Base-by-base conservation (phyloP, 2,329 filamentous ascomycete genomes). In the Aspergillus chevalieri region DNA sequence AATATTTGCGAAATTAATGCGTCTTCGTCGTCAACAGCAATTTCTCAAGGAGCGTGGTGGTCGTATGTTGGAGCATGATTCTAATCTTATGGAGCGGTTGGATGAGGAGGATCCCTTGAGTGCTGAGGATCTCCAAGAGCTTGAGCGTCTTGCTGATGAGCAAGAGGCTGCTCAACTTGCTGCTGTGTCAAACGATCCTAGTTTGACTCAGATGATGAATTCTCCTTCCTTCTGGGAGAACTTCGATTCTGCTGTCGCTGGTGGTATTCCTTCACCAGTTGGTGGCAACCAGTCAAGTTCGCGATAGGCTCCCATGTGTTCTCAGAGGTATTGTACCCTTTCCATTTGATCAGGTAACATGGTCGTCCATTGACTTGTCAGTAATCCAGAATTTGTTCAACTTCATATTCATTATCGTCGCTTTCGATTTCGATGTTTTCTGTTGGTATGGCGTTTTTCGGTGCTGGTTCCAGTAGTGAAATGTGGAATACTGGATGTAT, bases 211-310 rank as follows among this genome's bases (percentile, higher is more conserved):
- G 17, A 17, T 17, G 17, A 17, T 33, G 28, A 33, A 12, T 33
- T 33, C 28, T 3, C 28, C 28, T 33, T 33, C 28, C 7, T 33
- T 33, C 28, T 33, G 28, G 28, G 28, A 33, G 28, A 33, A 33
- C 28, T 12, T 33, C 28, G 28, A 17, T 17, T 17, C 17, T 17
- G 17, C 17, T 17, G 17, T 17, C 2, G 17, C 17, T 2, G 2
- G 17, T 33, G 28, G 12, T 33, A 33, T 33, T 33, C 28, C 28
- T 33, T 33, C 28, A 33, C 28, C 28, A 8, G 2, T 2, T 33
- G 7, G 39, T 47, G 15, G 33, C 30, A 53, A 30, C 24, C 46
- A 24, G 2, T 51, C 34, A 54, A 41, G 21, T 54, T 49, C 34
- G 12, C 15, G 7, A 49, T 47, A 52, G 47, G 38, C 41, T 54